Percentiles rank a stretch among this genome's conserved stretches.
These are phyloP conservation scores for Lepidium africanum DNA, from an alignment of 345 rosid genomes.

Conservation along the genomic window DNA sequence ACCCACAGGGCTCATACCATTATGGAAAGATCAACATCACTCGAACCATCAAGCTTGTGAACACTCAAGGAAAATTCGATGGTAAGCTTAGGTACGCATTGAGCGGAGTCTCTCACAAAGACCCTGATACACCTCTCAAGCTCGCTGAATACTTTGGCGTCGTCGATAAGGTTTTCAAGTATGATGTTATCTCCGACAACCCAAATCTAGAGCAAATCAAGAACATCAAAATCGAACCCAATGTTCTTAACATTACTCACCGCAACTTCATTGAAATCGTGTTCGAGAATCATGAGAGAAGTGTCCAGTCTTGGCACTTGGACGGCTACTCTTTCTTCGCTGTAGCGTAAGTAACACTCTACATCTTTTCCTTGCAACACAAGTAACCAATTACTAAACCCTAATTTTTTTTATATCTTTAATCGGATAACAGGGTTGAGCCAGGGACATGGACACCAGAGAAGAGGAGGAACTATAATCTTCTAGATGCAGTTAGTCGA, in stretches of 20 bases:
- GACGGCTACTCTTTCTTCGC: conserved; percentile 77
- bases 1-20: conserved; percentile 77
- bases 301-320: conserved; percentile 60
- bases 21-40: conserved; percentile 58
- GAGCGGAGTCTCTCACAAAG: conserved; percentile 47
- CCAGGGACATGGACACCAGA: conserved; percentile 75
- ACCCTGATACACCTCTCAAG: conserved; percentile 54
- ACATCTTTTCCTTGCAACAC: background rate
- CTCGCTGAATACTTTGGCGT: conserved; percentile 50
- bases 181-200: conserved; percentile 33
- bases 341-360: conserved; percentile 51
- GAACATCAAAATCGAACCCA: conserved; percentile 28
- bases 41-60: conserved; percentile 52
- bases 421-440: conserved; percentile 42
- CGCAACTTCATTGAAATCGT: conserved; percentile 62
- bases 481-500: conserved; percentile 75
- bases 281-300: conserved; percentile 64
- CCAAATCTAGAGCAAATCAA: conserved; percentile 25
- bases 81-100: conserved; percentile 54
- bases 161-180: conserved; percentile 47
- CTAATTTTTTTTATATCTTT: background rate
- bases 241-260: conserved; percentile 55
- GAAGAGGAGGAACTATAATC: conserved; percentile 72
- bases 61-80: conserved; percentile 30
- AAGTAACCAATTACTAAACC: background rate